These are phyloP conservation scores for Corchorus capsularis DNA, from an alignment of 345 rosid species.

Conservation along the genomic window DNA sequence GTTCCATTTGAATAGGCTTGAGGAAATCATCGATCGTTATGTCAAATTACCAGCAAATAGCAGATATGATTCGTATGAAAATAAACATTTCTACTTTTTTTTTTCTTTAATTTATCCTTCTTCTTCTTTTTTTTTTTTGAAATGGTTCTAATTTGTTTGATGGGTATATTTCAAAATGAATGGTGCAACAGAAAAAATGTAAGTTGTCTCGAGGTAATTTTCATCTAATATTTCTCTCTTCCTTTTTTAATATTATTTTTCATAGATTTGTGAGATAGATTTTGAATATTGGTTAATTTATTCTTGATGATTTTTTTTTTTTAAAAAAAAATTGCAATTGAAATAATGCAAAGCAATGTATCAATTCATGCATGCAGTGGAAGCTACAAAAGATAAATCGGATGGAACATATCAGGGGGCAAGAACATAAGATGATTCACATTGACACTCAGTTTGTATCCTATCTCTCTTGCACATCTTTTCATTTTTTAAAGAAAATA, in stretches of 20 bases:
- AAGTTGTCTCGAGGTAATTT: neutral
- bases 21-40: slow-evolving; percentile 4
- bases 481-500: neutral
- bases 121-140: neutral
- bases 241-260: neutral
- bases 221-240: neutral
- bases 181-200: neutral
- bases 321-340: neutral
- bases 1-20: neutral
- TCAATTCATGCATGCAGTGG: slow-evolving; percentile 11
- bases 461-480: neutral
- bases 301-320: neutral
- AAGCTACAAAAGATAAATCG: neutral
- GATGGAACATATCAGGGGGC: neutral
- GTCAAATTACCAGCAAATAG: neutral
- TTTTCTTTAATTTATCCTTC: neutral
- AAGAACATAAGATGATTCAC: slow-evolving; percentile 5
- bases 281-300: neutral
- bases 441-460: neutral
- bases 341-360: neutral
- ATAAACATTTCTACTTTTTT: neutral
- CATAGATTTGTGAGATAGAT: too few relatives aligned
- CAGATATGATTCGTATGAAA: slow-evolving; percentile 7
- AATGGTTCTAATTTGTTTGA: neutral
- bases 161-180: neutral